These are phyloP conservation scores for Fusarium marasasianum DNA, from an alignment of 2,329 filamentous ascomycete species.

Conservation along the genomic window DNA sequence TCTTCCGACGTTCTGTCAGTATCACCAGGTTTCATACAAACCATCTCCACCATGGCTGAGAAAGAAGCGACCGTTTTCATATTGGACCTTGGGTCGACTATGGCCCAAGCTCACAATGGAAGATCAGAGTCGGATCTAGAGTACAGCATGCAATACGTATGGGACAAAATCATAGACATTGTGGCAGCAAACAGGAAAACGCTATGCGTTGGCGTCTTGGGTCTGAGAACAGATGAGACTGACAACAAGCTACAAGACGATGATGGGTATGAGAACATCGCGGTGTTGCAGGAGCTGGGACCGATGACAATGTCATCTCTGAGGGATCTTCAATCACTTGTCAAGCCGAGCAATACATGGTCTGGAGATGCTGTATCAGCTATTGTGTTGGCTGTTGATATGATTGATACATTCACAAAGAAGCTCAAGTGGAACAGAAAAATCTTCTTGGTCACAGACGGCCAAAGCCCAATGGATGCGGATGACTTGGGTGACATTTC, in stretches of 20 bases:
- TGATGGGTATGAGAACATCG: constrained; percentile 83
- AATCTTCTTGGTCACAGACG: constrained; percentile 89
- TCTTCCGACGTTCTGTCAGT: neutral
- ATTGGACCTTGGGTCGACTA: constrained; percentile 87
- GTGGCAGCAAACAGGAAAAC: constrained; percentile 74
- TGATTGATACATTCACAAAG: constrained; percentile 83
- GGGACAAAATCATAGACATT: constrained; percentile 84
- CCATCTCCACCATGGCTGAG: constrained; percentile 73
- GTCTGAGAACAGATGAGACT: constrained; percentile 82
- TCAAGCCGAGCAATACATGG: constrained; percentile 74
- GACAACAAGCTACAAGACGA: constrained; percentile 73
- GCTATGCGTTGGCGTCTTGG: constrained; percentile 81
- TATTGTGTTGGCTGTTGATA: constrained; percentile 83
- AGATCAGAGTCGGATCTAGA: constrained; percentile 84
- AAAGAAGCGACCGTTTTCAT: constrained; percentile 96
- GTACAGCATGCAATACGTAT: constrained; percentile 90
- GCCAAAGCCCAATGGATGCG: constrained; percentile 74
- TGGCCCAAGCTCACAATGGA: constrained; percentile 76
- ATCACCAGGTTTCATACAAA: neutral
- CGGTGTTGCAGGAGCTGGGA: constrained; percentile 75
- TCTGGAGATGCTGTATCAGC: constrained; percentile 88
- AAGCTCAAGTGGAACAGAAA: constrained; percentile 82
- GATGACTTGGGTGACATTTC: constrained; percentile 77
- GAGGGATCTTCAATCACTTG: constrained; percentile 66
- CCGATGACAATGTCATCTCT: constrained; percentile 74